A percentile compares a stretch with the other conserved stretches of the same genome.
Evolutionary conservation across 495 filamentous ascomycete species (phyloP).

Genomic region (Aspergillus nanangensis): DNA sequence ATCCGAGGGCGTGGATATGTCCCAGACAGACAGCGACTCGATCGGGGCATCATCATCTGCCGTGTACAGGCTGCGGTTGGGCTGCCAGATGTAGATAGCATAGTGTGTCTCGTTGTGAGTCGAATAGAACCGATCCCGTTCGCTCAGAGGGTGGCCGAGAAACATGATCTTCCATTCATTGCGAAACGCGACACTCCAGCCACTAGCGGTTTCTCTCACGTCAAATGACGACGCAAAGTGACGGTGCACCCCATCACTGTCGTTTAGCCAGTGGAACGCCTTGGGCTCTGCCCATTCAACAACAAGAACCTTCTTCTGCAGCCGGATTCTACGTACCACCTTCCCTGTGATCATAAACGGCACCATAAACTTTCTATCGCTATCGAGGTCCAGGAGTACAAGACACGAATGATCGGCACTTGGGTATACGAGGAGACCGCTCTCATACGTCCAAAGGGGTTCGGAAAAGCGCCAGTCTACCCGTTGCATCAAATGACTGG

Average conservation of each 20-base stretch:
- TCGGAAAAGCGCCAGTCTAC: conserved; percentile 50
- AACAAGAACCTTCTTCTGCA: conserved; percentile 52
- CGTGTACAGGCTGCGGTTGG: conserved; percentile 53
- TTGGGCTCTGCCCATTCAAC: conserved; percentile 63
- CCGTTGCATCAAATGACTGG: conserved; percentile 32
- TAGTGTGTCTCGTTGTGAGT: conserved; percentile 60
- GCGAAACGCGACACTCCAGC: conserved; percentile 50
- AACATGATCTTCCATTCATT: conserved; percentile 69
- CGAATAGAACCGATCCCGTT: conserved; percentile 60
- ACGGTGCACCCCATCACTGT: conserved; percentile 52
- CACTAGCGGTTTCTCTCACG: conserved; percentile 23
- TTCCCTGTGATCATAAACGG: conserved; percentile 52
- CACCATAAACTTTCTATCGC: conserved; percentile 38
- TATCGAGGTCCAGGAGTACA: conserved; percentile 51
- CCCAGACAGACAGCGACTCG: conserved; percentile 63
- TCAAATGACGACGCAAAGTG: conserved; percentile 65
- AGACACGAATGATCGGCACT: conserved; percentile 37
- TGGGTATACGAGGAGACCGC: conserved; percentile 56
- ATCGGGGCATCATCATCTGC: conserved; percentile 54
- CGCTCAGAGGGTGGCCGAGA: conserved; percentile 55
- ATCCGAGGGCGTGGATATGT: conserved; percentile 52
- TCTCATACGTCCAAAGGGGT: conserved; percentile 57
- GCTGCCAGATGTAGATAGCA: conserved; percentile 64
- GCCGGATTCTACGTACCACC: conserved; percentile 53
- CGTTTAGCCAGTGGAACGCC: conserved; percentile 55